These are phyloP conservation scores for Exophiala bonariae DNA, from an alignment of 2,329 filamentous ascomycete genomes.

Conservation along the genomic window DNA sequence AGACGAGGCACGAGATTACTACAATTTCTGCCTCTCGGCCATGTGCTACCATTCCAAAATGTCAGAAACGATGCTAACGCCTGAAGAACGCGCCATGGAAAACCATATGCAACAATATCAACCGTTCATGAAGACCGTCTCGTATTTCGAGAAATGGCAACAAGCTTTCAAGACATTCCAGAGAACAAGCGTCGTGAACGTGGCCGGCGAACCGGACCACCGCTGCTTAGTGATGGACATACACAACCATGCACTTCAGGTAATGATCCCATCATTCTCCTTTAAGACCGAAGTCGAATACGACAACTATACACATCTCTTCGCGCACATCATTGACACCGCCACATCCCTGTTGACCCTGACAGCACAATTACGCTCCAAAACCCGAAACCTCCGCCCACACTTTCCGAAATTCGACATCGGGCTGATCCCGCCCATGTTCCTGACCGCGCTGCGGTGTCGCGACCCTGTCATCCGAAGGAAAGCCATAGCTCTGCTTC, in stretches of 20 bases:
- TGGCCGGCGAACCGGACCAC: neutral
- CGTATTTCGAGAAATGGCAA: neutral
- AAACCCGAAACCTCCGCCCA: neutral
- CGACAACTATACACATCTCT: neutral
- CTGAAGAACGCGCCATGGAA: neutral
- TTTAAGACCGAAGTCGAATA: neutral
- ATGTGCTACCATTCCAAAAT: conserved; percentile 5
- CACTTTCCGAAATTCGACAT: conserved; percentile 9
- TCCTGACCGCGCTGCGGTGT: conserved; percentile 34
- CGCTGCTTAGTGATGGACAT: neutral
- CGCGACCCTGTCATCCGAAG: conserved; percentile 35
- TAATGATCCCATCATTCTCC: neutral
- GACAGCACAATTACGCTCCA: too few relatives aligned
- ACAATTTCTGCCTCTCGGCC: conserved; percentile 4
- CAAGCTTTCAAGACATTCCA: neutral
- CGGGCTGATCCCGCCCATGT: conserved; percentile 24
- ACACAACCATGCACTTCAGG: neutral
- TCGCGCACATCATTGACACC: neutral
- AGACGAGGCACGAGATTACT: conserved; percentile 4
- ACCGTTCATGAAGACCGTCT: neutral
- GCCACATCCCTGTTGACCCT: neutral
- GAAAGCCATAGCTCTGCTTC: conserved; percentile 30
- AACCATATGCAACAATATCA: neutral
- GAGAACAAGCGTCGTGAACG: neutral
- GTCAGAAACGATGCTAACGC: neutral